A percentile compares a stretch with the other conserved stretches of the same genome.
Conservation (phyloP, 208 protist genomes). For the Acanthamoeba polyphaga region DNA sequence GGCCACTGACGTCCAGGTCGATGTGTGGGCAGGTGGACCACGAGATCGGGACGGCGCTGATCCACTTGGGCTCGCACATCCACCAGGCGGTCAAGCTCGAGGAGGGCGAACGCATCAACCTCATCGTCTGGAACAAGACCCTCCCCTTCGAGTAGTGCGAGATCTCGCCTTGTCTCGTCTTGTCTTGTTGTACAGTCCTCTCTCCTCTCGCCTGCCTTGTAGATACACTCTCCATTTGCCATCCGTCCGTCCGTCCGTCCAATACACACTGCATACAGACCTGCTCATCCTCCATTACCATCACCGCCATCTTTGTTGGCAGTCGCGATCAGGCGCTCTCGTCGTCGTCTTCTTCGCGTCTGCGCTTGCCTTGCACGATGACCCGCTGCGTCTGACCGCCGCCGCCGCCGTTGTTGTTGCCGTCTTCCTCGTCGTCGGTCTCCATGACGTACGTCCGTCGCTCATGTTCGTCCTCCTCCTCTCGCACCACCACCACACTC, state of each 20-base stretch:
- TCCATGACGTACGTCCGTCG: neutral
- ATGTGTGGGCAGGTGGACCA: neutral
- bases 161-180: neutral
- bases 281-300: neutral
- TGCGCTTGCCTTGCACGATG: conserved; percentile 28
- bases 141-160: neutral
- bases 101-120: conserved; percentile 59
- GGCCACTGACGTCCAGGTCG: neutral
- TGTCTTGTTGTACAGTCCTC: neutral
- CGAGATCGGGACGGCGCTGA: conserved; percentile 16
- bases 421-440: neutral
- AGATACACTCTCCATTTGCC: neutral
- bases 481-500: neutral
- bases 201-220: neutral
- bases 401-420: neutral
- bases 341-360: conserved; percentile 20
- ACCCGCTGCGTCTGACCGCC: neutral
- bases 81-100: conserved; percentile 42
- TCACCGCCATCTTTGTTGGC: neutral
- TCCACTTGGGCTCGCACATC: conserved; percentile 59
- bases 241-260: neutral
- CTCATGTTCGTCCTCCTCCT: neutral
- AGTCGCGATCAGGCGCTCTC: neutral
- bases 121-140: conserved; percentile 55
- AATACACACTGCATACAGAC: neutral